Conservation (phyloP, 306 rosid species). For the Carpinus fangiana region DNA sequence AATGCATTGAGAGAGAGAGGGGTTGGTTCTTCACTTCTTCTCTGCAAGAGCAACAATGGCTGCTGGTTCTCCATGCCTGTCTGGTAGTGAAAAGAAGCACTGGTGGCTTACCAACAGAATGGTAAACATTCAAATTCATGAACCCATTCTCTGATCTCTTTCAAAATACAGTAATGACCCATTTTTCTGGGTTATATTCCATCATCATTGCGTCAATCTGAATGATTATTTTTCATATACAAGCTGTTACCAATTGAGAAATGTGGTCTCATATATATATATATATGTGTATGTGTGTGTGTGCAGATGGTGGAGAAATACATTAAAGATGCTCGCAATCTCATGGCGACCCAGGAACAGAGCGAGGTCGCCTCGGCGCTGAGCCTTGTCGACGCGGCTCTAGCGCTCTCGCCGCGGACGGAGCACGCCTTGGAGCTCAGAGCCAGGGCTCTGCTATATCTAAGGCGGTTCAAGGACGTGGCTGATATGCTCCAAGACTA, state of each 20-base stretch:
- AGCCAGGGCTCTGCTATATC: constrained; percentile 73
- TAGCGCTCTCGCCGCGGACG: constrained; percentile 65
- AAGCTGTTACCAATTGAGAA: neutral
- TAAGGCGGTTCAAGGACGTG: constrained; percentile 80
- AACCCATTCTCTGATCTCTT: neutral
- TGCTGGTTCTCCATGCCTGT: constrained; percentile 46
- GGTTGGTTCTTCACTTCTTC: constrained; percentile 18
- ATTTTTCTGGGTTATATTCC: too few species aligned
- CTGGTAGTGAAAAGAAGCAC: constrained; percentile 67
- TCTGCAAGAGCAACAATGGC: constrained; percentile 44
- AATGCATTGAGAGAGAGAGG: constrained; percentile 35
- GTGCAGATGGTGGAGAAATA: constrained; percentile 80
- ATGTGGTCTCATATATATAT: neutral
- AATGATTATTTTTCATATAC: neutral
- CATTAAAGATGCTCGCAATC: constrained; percentile 66
- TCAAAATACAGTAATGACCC: neutral
- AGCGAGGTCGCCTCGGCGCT: constrained; percentile 66
- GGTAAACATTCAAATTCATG: constrained; percentile 36
- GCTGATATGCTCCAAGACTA: constrained; percentile 94
- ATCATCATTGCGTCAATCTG: neutral
- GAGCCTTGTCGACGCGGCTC: constrained; percentile 77
- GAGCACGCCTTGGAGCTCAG: constrained; percentile 84
- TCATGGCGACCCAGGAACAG: constrained; percentile 71
- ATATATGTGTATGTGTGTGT: too few species aligned
- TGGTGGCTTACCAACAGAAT: constrained; percentile 94